Evolutionary conservation across 2,329 filamentous ascomycete species (phyloP).

Genomic region (Cladosporium austrohemisphaericum): DNA sequence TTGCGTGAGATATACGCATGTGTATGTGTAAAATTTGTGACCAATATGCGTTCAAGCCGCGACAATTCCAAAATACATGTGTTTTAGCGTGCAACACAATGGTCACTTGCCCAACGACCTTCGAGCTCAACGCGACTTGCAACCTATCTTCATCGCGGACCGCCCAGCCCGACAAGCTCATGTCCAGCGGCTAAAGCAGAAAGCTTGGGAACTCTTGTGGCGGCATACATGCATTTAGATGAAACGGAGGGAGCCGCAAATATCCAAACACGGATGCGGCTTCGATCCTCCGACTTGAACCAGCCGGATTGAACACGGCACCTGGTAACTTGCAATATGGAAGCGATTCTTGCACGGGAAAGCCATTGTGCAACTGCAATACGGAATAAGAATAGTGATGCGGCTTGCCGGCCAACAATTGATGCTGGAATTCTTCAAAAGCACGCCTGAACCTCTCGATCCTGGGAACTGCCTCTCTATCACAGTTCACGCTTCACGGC

Average conservation of each 20-base stretch:
- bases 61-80: too few species aligned
- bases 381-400: not conserved
- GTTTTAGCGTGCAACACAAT: too few species aligned
- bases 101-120: too few species aligned
- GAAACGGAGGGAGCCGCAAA: slow-evolving; percentile 5
- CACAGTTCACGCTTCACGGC: not conserved
- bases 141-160: too few species aligned
- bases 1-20: too few species aligned
- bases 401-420: not conserved
- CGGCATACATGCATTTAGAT: not conserved
- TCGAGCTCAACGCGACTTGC: too few species aligned
- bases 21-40: too few species aligned
- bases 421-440: not conserved
- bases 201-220: slow-evolving; percentile 4
- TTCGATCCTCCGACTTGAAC: not conserved
- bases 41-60: too few species aligned
- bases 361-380: not conserved
- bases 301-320: slow-evolving; percentile 5
- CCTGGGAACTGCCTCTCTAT: not conserved
- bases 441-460: not conserved
- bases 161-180: slow-evolving; percentile 12
- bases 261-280: slow-evolving; percentile 2
- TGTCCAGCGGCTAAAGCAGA: not conserved
- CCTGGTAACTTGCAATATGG: not conserved
- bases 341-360: too few species aligned